Percentiles rank a stretch among this genome's conserved stretches.
phyloP scores from a whole-genome alignment of 495 filamentous ascomycete genomes.

The Bathelium albidoporum region DNA sequence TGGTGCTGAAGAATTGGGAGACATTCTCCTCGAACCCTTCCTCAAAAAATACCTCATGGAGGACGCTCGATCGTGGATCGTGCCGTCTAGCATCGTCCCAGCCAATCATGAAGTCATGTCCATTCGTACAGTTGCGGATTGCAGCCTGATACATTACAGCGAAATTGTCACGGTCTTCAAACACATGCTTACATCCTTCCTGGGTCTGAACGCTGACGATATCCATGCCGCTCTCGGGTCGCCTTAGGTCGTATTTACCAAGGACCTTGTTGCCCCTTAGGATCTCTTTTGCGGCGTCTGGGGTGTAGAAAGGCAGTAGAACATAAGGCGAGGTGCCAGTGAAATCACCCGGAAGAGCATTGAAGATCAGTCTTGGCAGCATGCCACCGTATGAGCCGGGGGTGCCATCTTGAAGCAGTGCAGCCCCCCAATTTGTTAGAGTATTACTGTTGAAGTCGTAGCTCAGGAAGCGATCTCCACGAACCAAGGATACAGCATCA shows the following conservation, averaged over 20 bases:
- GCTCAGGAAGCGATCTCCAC: slow-evolving; percentile 26
- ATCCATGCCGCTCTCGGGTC: slow-evolving; percentile 22
- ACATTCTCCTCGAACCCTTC: slow-evolving; percentile 32
- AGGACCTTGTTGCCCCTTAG: slow-evolving; percentile 42
- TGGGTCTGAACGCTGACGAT: slow-evolving; percentile 31
- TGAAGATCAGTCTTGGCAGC: slow-evolving; percentile 23
- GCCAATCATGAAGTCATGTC: slow-evolving; percentile 35
- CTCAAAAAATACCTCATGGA: slow-evolving; percentile 34
- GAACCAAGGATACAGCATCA: slow-evolving; percentile 26
- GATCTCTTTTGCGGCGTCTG: slow-evolving; percentile 38
- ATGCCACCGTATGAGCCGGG: slow-evolving; percentile 29
- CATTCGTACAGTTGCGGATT: slow-evolving; percentile 28
- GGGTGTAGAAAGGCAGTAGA: slow-evolving; percentile 35
- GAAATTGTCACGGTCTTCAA: slow-evolving; percentile 34
- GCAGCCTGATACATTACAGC: slow-evolving; percentile 32
- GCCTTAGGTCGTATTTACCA: slow-evolving; percentile 27
- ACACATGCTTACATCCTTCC: slow-evolving; percentile 32
- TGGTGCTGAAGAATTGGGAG: slow-evolving; percentile 26
- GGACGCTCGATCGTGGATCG: slow-evolving; percentile 24
- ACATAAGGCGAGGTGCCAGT: slow-evolving; percentile 32
- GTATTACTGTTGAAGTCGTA: slow-evolving; percentile 28
- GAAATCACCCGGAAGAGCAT: slow-evolving; percentile 17
- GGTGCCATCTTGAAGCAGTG: slow-evolving; percentile 19
- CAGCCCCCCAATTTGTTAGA: slow-evolving; percentile 27
- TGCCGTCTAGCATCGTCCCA: slow-evolving; percentile 32